phyloP scores from a whole-genome alignment of 1,284 basidiomycete species.

The Ganoderma lingzhi region DNA sequence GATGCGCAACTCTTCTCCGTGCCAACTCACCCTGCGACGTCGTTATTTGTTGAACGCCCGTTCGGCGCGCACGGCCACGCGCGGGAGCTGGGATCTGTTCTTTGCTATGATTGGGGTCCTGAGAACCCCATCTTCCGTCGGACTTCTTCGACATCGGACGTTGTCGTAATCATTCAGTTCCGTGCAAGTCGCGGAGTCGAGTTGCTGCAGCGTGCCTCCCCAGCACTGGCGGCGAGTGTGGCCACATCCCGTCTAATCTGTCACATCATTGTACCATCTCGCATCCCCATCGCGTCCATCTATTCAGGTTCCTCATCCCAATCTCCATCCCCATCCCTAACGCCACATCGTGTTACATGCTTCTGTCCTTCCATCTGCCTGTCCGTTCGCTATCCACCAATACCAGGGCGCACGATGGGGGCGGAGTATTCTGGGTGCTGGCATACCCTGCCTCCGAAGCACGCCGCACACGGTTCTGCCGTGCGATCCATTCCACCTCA shows the following conservation, averaged over 20 bases:
- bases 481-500: slow-evolving; percentile 12
- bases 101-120: slow-evolving; percentile 22
- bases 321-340: slow-evolving; percentile 9
- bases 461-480: slow-evolving; percentile 25
- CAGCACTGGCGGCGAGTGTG: not conserved
- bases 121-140: slow-evolving; percentile 29
- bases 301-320: slow-evolving; percentile 12
- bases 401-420: slow-evolving; percentile 20
- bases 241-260: slow-evolving; percentile 10
- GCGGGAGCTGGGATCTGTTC: slow-evolving; percentile 20
- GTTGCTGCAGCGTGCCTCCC: slow-evolving; percentile 23
- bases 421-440: slow-evolving; percentile 2
- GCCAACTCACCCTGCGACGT: slow-evolving; percentile 13
- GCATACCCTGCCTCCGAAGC: slow-evolving; percentile 17
- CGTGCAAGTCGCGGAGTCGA: slow-evolving; percentile 21
- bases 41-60: slow-evolving; percentile 20
- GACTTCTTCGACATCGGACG: slow-evolving; percentile 25
- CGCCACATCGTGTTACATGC: not conserved
- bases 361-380: slow-evolving; percentile 5
- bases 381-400: slow-evolving; percentile 11
- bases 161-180: slow-evolving; percentile 31
- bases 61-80: not conserved
- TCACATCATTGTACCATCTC: not conserved
- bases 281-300: slow-evolving; percentile 4
- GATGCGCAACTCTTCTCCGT: slow-evolving; percentile 15